Evolutionary conservation across 192 early-diverging fungal genomes (phyloP).

Genomic region (Backusella morwellensis): DNA sequence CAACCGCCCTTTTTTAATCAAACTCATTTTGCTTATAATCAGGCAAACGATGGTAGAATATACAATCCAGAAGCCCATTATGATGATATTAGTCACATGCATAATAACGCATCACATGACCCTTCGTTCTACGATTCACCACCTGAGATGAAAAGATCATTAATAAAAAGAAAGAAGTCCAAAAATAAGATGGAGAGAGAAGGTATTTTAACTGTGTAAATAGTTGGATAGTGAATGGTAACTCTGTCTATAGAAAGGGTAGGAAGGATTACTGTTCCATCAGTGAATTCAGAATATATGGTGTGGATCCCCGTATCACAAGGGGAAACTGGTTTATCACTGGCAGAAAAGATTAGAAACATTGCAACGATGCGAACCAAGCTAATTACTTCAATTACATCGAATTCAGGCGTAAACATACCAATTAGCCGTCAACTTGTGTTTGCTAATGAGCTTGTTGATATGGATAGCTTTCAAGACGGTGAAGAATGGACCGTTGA

Average conservation of each 20-base stretch:
- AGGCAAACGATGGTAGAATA: no score
- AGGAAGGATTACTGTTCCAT: slow-evolving; percentile 30
- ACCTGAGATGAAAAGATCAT: background rate
- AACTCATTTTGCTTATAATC: no score
- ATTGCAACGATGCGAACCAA: slow-evolving; percentile 34
- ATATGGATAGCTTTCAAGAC: slow-evolving; percentile 27
- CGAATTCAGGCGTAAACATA: slow-evolving; percentile 19
- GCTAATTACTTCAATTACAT: slow-evolving; percentile 26
- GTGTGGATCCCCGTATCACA: slow-evolving; percentile 33
- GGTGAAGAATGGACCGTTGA: slow-evolving; percentile 32
- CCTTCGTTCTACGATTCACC: no score
- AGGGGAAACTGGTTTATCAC: slow-evolving; percentile 28
- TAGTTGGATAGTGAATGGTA: no score
- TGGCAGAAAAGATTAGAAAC: slow-evolving; percentile 31
- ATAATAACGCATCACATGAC: background rate
- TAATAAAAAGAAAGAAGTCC: background rate
- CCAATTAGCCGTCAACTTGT: slow-evolving; percentile 24
- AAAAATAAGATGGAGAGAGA: background rate
- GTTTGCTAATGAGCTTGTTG: slow-evolving; percentile 27
- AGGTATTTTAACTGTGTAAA: background rate
- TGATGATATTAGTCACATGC: background rate
- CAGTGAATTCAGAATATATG: slow-evolving; percentile 27
- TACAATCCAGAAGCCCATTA: no score
- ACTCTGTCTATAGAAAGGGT: slow-evolving; percentile 15
- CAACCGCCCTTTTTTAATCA: background rate